Evolutionary conservation across 2,329 filamentous ascomycete genomes (phyloP).

Genomic region (Fusarium miscanthi): DNA sequence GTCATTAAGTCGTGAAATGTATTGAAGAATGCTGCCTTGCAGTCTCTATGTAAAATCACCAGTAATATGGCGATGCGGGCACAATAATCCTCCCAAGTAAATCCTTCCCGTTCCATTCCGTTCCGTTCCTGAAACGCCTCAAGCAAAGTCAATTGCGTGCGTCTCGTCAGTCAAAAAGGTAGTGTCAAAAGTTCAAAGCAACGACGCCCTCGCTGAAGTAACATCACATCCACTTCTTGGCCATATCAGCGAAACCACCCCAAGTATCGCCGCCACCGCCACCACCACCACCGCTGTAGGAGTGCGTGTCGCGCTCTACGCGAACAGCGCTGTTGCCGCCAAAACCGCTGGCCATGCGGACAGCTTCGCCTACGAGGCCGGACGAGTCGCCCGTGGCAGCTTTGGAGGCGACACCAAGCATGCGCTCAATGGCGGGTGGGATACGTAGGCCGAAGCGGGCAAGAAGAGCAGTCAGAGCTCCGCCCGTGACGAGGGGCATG

Average conservation of each 20-base stretch:
- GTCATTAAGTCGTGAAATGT: constrained; percentile 38
- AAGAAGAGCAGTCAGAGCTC: constrained; percentile 81
- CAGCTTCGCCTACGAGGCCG: constrained; percentile 65
- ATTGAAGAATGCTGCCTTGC: constrained; percentile 28
- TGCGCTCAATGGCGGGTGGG: constrained; percentile 70
- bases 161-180: constrained; percentile 8
- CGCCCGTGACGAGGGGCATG: constrained; percentile 87
- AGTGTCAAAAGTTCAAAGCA: constrained; percentile 3
- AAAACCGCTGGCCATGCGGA: constrained; percentile 61
- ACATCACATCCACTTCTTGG: constrained; percentile 56
- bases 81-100: constrained; percentile 11
- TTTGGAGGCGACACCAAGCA: constrained; percentile 65
- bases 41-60: constrained; percentile 18
- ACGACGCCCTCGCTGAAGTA: constrained; percentile 1
- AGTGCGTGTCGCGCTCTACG: constrained; percentile 52
- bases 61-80: neutral
- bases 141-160: constrained; percentile 18
- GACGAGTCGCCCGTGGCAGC: constrained; percentile 60
- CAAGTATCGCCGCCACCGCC: constrained; percentile 49
- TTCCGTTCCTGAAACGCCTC: constrained; percentile 39
- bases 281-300: constrained; percentile 44
- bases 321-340: constrained; percentile 40
- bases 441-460: constrained; percentile 82
- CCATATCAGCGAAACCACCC: constrained; percentile 52
- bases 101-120: neutral